Conservation (phyloP, 257 asterid species). For the Cinchona pubescens region DNA sequence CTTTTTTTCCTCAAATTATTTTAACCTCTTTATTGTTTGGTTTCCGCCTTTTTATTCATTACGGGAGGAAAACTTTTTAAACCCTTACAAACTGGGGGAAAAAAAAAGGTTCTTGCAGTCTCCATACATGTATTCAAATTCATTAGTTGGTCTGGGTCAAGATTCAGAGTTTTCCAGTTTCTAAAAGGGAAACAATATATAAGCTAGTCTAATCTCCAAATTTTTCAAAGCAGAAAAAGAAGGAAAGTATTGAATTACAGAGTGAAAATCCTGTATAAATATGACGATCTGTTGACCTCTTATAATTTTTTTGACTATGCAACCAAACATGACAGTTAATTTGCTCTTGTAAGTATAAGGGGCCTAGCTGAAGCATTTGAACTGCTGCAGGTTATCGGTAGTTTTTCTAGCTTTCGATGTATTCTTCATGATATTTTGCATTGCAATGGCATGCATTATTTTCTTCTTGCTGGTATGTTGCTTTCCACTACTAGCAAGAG, state of each 20-base stretch:
- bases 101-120: background rate
- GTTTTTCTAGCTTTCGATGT: conserved; percentile 80
- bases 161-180: background rate
- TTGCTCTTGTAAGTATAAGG: background rate
- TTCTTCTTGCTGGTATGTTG: conserved; percentile 67
- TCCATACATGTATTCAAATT: background rate
- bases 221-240: background rate
- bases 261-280: background rate
- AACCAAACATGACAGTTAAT: background rate
- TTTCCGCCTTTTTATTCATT: background rate
- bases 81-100: background rate
- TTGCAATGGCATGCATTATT: conserved; percentile 62
- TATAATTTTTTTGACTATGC: background rate
- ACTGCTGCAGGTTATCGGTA: conserved; percentile 69
- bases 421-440: conserved; percentile 78
- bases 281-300: background rate
- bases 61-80: background rate
- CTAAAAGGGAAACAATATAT: background rate
- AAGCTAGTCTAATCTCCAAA: background rate
- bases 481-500: conserved; percentile 66
- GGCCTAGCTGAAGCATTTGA: conserved; percentile 8
- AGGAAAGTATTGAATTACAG: background rate
- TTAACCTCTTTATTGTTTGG: background rate
- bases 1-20: background rate
- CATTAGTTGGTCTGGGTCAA: background rate